Base-by-base conservation (phyloP, 495 filamentous ascomycete species). In the Neurospora sp. region DNA sequence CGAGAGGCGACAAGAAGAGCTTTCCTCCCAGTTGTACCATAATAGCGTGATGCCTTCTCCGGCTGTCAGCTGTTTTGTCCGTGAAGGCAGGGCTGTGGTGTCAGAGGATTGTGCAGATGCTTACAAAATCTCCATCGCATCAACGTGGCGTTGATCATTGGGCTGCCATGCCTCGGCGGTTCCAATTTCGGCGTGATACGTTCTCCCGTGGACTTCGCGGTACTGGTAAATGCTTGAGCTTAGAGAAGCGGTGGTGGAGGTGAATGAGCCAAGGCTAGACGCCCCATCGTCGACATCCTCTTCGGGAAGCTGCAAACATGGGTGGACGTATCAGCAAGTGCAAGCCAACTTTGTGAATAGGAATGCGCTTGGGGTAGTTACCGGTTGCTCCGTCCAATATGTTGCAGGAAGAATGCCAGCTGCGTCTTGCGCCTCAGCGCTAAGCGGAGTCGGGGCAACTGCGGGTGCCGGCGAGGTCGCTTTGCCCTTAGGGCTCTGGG, bases 1-100 rank as follows among this genome's bases (percentile, higher is more conserved):
- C 68, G 3, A 89, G 76, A 10, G 89, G 88, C 0, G 88, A 84
- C 59, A 87, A 79, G 74, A 82, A 86, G 0, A 90, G 72, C 65
- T 82, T 82, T 27, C 79, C 82, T 9, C 79, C 74, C 44, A 76
- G 0, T 9, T 61, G 53, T 31, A 61, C 2, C 53, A 35, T 18
- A 3, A 61, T 0, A 18, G 53, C 22, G 53, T 61, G 53, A 3
- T 61, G 1, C 27, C 53, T 61, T 61, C 6, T 31, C 27, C 27
- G 0, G 53, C 9, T 0, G 27, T 61, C 2, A 61, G 27, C 6
- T 1, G 27, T 1, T 31, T 1, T 16, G 0, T 3, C 3, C 27
- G 3, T 2, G 3, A 31, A 35, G 53, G 53, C 9, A 18, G 27
- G 53, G 22, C 12, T 27, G 27, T 27, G 27, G 14, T 27, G 53